Conservation (phyloP, 768 basidiomycete species). For the Phaeotremella skinneri region DNA sequence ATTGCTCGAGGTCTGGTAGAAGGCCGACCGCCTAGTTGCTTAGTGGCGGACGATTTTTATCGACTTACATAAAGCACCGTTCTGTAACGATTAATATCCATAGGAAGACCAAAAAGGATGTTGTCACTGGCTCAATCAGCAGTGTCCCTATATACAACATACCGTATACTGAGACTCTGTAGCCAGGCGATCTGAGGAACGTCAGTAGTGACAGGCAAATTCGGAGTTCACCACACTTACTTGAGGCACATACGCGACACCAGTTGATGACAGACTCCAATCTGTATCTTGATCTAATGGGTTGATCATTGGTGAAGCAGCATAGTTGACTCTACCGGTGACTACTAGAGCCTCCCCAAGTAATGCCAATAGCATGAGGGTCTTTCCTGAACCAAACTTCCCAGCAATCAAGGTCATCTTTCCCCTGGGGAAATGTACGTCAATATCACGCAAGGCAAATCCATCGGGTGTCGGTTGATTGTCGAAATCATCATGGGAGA, state of each 20-base stretch:
- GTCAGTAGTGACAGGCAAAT: background rate
- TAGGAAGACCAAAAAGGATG: conserved; percentile 56
- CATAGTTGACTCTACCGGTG: conserved; percentile 36
- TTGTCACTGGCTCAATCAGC: conserved; percentile 53
- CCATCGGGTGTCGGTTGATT: background rate
- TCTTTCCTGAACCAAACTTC: conserved; percentile 45
- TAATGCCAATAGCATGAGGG: conserved; percentile 35
- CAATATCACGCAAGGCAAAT: conserved; percentile 35
- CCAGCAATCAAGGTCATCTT: conserved; percentile 43
- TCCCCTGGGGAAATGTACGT: conserved; percentile 38
- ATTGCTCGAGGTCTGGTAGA: conserved; percentile 56
- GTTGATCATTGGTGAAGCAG: conserved; percentile 22
- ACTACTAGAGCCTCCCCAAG: conserved; percentile 42
- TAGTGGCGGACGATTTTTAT: background rate
- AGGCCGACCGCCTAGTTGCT: conserved; percentile 38
- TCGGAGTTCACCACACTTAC: conserved; percentile 7
- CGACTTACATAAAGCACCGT: conserved; percentile 46
- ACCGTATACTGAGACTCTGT: conserved; percentile 37
- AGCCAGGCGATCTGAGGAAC: conserved; percentile 35
- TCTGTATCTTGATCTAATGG: conserved; percentile 4
- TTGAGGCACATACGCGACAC: conserved; percentile 40
- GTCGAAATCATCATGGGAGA: background rate
- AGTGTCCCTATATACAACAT: background rate
- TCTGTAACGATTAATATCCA: conserved; percentile 55
- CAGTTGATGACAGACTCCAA: conserved; percentile 16